These are phyloP conservation scores for Aspergillus sp. DNA, from an alignment of 2,329 filamentous ascomycete species.

Conservation along the genomic window DNA sequence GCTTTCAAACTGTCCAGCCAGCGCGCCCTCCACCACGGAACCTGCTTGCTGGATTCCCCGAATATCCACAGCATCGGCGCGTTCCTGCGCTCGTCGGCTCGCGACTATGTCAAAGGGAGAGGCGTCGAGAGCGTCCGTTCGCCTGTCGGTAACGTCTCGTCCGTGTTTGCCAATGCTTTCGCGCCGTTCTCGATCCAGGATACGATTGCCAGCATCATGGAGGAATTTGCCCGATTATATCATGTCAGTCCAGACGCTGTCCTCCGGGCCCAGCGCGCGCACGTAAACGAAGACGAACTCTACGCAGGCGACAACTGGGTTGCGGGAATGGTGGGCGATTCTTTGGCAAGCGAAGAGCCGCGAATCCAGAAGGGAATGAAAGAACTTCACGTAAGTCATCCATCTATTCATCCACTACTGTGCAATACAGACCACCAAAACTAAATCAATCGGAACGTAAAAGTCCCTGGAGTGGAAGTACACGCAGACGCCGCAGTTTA, in stretches of 20 bases:
- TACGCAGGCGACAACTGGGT: conserved; percentile 27
- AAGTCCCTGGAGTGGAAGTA: conserved; percentile 59
- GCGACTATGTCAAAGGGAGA: conserved; percentile 64
- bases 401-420: no score
- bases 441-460: no score
- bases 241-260: conserved; percentile 30
- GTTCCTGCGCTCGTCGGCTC: conserved; percentile 69
- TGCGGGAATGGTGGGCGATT: conserved; percentile 43
- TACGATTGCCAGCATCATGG: conserved; percentile 46
- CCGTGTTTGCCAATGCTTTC: conserved; percentile 41
- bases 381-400: conserved; percentile 46
- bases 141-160: conserved; percentile 66
- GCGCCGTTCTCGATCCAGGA: conserved; percentile 39
- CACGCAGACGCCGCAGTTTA: conserved; percentile 77
- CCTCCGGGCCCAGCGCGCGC: conserved; percentile 22
- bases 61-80: conserved; percentile 60
- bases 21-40: conserved; percentile 84
- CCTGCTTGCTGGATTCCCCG: conserved; percentile 69
- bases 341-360: conserved; percentile 35
- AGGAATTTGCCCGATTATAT: conserved; percentile 62
- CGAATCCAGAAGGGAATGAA: conserved; percentile 53
- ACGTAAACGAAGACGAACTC: conserved; percentile 23
- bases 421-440: no score
- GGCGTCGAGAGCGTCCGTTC: conserved; percentile 90
- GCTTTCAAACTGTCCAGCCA: conserved; percentile 84